These are phyloP conservation scores for Capillidium heterosporum DNA, from an alignment of 371 early-diverging fungal genomes.

Conservation along the genomic window DNA sequence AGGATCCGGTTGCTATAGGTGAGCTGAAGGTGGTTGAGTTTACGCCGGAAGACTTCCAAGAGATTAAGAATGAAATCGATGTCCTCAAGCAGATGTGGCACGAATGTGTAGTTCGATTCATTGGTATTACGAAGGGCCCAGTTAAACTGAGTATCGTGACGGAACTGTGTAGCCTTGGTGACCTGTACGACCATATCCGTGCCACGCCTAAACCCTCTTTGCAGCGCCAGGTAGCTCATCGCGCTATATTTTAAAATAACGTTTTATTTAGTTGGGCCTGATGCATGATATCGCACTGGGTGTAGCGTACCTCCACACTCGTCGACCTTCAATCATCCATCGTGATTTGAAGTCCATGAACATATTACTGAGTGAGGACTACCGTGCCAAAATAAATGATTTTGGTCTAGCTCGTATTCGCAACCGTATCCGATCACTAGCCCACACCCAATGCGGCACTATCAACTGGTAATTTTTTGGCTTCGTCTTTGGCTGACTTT, in stretches of 20 bases:
- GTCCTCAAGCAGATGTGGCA: constrained; percentile 63
- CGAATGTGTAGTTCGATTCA: constrained; percentile 55
- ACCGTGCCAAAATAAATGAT: constrained; percentile 60
- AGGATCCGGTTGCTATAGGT: constrained; percentile 54
- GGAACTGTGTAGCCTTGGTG: constrained; percentile 54
- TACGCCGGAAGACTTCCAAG: constrained; percentile 42
- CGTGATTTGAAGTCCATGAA: constrained; percentile 79
- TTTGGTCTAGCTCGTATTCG: constrained; percentile 62
- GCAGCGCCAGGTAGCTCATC: constrained; percentile 25
- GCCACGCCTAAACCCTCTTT: constrained; percentile 37
- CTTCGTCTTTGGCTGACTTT: not conserved
- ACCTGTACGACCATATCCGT: constrained; percentile 55
- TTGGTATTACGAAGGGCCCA: constrained; percentile 47
- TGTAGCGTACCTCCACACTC: constrained; percentile 26
- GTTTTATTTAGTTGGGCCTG: constrained; percentile 27
- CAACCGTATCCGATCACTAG: constrained; percentile 35
- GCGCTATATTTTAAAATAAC: not conserved
- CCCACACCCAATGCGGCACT: constrained; percentile 58
- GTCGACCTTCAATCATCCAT: constrained; percentile 38
- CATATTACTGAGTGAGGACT: constrained; percentile 38
- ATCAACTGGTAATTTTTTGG: constrained; percentile 45
- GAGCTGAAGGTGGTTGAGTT: constrained; percentile 45
- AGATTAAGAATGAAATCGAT: constrained; percentile 55
- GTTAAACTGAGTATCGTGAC: constrained; percentile 52
- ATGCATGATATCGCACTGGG: constrained; percentile 72